Conservation (phyloP, 345 rosid genomes). For the Noccaea bulbosa region DNA sequence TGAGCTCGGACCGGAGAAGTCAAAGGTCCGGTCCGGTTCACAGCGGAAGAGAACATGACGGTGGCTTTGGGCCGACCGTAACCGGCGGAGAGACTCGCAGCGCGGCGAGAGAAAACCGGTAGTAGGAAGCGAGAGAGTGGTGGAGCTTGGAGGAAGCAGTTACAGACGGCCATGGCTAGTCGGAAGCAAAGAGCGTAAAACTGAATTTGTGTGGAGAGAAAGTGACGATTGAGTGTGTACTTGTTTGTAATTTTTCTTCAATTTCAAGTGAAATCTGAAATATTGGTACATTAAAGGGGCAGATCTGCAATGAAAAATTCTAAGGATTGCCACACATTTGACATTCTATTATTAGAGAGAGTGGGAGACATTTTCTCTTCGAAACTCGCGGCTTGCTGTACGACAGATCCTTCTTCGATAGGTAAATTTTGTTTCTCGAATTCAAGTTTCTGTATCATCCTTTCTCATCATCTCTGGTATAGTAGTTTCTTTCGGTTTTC, state of each 20-base stretch:
- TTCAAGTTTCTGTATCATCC: slow-evolving; percentile 26
- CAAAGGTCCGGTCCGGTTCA: slow-evolving; percentile 39
- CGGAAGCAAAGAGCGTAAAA: not conserved
- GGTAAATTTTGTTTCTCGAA: slow-evolving; percentile 16
- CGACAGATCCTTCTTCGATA: slow-evolving; percentile 36
- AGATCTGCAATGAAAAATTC: not conserved
- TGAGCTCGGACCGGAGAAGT: slow-evolving; percentile 43
- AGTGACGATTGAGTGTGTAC: slow-evolving; percentile 14
- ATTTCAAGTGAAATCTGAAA: not conserved
- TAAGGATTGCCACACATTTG: not conserved
- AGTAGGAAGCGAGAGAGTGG: slow-evolving; percentile 43
- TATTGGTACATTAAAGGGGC: not conserved
- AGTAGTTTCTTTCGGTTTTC: not conserved
- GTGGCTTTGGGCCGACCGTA: slow-evolving; percentile 36
- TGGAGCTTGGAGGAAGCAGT: slow-evolving; percentile 47
- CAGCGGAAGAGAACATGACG: slow-evolving; percentile 38
- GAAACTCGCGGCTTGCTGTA: slow-evolving; percentile 45
- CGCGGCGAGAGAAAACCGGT: slow-evolving; percentile 43
- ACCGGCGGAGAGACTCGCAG: slow-evolving; percentile 24
- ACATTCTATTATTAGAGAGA: slow-evolving; percentile 39
- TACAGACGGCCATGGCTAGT: slow-evolving; percentile 52
- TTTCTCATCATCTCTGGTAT: slow-evolving; percentile 32
- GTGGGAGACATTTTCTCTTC: slow-evolving; percentile 39
- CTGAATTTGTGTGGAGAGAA: slow-evolving; percentile 31
- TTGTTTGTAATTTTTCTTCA: not conserved